These are phyloP conservation scores for Candida maltosa DNA, from an alignment of 805 yeast species.

Conservation along the genomic window DNA sequence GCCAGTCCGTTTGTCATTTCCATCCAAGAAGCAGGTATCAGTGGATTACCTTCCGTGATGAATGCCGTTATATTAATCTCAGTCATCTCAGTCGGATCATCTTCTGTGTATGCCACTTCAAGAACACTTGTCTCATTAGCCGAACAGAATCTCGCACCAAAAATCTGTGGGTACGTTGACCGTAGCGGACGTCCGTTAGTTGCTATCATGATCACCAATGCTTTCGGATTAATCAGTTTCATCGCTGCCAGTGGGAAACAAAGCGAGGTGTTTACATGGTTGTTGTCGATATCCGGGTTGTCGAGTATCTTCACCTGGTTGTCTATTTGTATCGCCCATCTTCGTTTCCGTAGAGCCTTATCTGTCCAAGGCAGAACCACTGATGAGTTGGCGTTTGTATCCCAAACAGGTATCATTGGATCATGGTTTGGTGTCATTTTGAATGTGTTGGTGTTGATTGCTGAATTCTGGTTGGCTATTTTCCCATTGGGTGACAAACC, in stretches of 20 bases:
- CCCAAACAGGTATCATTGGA: slow-evolving; percentile 37
- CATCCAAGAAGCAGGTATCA: slow-evolving; percentile 61
- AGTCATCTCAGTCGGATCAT: slow-evolving; percentile 70
- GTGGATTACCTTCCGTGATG: slow-evolving; percentile 65
- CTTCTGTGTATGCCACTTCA: slow-evolving; percentile 67
- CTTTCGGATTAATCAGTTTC: slow-evolving; percentile 58
- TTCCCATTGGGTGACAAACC: slow-evolving; percentile 37
- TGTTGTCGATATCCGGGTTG: slow-evolving; percentile 38
- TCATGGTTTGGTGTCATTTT: slow-evolving; percentile 30
- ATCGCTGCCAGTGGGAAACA: slow-evolving; percentile 43
- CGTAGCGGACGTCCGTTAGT: slow-evolving; percentile 74
- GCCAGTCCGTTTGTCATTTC: slow-evolving; percentile 79
- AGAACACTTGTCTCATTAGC: slow-evolving; percentile 68
- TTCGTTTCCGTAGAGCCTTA: slow-evolving; percentile 39
- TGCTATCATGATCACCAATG: slow-evolving; percentile 55
- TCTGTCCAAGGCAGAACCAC: slow-evolving; percentile 30
- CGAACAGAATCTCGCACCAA: slow-evolving; percentile 63
- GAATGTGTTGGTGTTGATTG: slow-evolving; percentile 34
- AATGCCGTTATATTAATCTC: slow-evolving; percentile 69
- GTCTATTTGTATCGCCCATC: slow-evolving; percentile 36
- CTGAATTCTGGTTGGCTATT: slow-evolving; percentile 42
- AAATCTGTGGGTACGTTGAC: slow-evolving; percentile 64
- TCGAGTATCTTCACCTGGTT: slow-evolving; percentile 42
- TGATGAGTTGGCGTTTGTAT: slow-evolving; percentile 31
- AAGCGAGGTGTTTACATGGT: slow-evolving; percentile 36